phyloP scores from a whole-genome alignment of 768 basidiomycete species.

The Tylopilus rubrobrunneus region DNA sequence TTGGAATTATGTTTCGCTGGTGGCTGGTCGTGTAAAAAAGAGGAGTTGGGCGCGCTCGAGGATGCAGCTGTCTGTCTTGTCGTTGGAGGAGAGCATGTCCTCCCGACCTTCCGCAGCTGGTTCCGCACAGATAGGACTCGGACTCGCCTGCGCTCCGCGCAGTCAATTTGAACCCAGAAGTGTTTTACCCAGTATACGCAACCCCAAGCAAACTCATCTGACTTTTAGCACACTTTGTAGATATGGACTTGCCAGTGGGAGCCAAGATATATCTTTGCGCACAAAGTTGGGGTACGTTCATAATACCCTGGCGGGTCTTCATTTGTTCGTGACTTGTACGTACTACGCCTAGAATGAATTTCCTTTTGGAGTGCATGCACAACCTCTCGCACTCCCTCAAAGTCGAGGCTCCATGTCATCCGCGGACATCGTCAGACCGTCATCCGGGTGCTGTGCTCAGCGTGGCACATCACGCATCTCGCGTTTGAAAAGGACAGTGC shows the following conservation, averaged over 20 bases:
- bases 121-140: constrained; percentile 11
- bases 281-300: constrained; percentile 3
- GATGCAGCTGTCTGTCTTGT: neutral
- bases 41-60: neutral
- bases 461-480: constrained; percentile 13
- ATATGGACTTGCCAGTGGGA: no score
- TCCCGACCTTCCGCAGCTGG: neutral
- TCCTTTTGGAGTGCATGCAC: constrained; percentile 13
- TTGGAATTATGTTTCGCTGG: neutral
- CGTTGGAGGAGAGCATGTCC: neutral
- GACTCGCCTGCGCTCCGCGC: neutral
- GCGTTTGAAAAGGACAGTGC: constrained; percentile 6
- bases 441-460: constrained; percentile 8
- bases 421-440: constrained; percentile 19
- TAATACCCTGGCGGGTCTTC: neutral
- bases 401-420: constrained; percentile 17
- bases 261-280: neutral
- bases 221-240: constrained; percentile 2
- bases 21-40: neutral
- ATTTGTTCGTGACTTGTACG: constrained; percentile 3
- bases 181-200: constrained; percentile 8
- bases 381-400: constrained; percentile 10
- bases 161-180: neutral
- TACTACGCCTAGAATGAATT: constrained; percentile 6
- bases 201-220: neutral